Evolutionary conservation across 2,329 filamentous ascomycete genomes (phyloP).

Genomic region (Nannizzia gypsea): DNA sequence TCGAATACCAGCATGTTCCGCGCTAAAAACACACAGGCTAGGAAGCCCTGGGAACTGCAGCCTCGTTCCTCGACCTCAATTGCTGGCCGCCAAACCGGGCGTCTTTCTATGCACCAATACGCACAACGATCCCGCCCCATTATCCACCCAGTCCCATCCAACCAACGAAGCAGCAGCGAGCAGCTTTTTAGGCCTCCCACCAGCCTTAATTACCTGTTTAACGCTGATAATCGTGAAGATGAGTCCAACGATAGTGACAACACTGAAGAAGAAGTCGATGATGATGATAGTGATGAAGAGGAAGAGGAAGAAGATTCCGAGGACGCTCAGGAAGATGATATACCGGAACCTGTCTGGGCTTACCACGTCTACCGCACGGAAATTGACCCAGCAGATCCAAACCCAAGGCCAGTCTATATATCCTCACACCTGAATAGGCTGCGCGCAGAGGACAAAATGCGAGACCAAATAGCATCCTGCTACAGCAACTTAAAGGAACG

Average conservation of each 20-base stretch:
- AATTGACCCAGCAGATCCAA: background rate
- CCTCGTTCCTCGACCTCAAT: background rate
- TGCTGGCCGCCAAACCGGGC: background rate
- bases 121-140: background rate
- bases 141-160: background rate
- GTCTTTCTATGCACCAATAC: background rate
- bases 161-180: background rate
- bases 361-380: conserved; percentile 10
- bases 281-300: background rate
- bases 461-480: conserved; percentile 2
- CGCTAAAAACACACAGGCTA: background rate
- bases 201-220: background rate
- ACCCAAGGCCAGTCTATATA: background rate
- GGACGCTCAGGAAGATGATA: background rate
- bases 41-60: background rate
- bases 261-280: background rate
- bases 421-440: conserved; percentile 4
- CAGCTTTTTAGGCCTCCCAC: background rate
- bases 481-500: conserved; percentile 7
- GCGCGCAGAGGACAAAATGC: conserved; percentile 8
- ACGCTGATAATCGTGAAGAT: background rate
- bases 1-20: too few species aligned
- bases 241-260: background rate
- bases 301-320: background rate
- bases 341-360: conserved; percentile 5